Percentiles rank a stretch among this genome's conserved stretches.
phyloP scores from a whole-genome alignment of 2,329 filamentous ascomycete genomes.

The Arthrobotrys megalospora region DNA sequence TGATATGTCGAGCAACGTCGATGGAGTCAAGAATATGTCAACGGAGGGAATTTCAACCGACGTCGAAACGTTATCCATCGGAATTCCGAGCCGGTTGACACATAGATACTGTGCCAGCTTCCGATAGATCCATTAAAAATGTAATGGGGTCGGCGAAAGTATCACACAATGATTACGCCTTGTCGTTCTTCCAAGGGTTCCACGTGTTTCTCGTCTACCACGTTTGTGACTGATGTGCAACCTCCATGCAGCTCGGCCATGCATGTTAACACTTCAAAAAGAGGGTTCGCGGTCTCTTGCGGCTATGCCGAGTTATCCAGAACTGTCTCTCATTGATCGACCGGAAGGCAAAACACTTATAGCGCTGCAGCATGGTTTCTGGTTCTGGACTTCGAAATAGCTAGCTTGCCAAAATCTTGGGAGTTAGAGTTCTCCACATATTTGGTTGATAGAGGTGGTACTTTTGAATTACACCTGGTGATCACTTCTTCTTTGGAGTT shows the following conservation, averaged over 20 bases:
- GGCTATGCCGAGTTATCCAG: slow-evolving; percentile 24
- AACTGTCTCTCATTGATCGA: neutral
- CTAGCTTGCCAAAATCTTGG: neutral
- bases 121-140: neutral
- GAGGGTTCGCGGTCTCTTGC: slow-evolving; percentile 1
- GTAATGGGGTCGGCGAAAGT: slow-evolving; percentile 2
- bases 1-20: slow-evolving; percentile 2
- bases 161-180: slow-evolving; percentile 38
- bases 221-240: slow-evolving; percentile 46
- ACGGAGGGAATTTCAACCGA: slow-evolving; percentile 29
- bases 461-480: slow-evolving; percentile 13
- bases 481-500: slow-evolving; percentile 36
- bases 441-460: slow-evolving; percentile 18
- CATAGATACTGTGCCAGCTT: slow-evolving; percentile 20
- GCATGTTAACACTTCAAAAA: neutral
- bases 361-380: neutral
- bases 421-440: slow-evolving; percentile 19
- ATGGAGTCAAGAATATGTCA: neutral
- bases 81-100: slow-evolving; percentile 11
- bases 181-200: slow-evolving; percentile 28
- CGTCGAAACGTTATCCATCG: slow-evolving; percentile 2
- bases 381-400: slow-evolving; percentile 16
- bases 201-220: slow-evolving; percentile 56
- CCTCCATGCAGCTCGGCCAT: slow-evolving; percentile 7
- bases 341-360: neutral